Conservation (phyloP, 2,329 filamentous ascomycete genomes). For the Nemania sp. region DNA sequence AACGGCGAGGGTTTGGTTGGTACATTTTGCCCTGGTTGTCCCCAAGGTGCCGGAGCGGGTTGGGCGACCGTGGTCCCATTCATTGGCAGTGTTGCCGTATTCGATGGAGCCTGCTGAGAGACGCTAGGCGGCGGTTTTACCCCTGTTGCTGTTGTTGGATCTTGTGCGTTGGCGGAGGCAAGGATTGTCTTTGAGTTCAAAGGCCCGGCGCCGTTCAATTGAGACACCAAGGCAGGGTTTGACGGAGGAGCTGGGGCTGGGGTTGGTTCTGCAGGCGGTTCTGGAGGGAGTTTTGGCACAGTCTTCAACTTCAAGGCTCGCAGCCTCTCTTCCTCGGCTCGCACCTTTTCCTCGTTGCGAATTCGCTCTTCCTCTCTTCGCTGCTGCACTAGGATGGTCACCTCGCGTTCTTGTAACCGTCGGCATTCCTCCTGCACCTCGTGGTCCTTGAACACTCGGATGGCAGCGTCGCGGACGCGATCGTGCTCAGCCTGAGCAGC, state of each 20-base stretch:
- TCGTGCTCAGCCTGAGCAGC: slow-evolving; percentile 75
- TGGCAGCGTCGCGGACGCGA: slow-evolving; percentile 66
- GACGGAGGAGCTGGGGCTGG: slow-evolving; percentile 10
- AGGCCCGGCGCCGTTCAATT: slow-evolving; percentile 13
- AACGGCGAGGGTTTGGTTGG: slow-evolving; percentile 30
- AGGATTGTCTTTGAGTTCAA: neutral
- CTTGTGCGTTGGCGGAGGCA: slow-evolving; percentile 1
- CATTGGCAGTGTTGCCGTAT: slow-evolving; percentile 30
- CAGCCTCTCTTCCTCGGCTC: slow-evolving; percentile 62
- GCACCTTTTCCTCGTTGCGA: slow-evolving; percentile 58
- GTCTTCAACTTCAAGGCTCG: slow-evolving; percentile 61
- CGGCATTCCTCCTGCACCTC: slow-evolving; percentile 57
- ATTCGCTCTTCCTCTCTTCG: slow-evolving; percentile 61
- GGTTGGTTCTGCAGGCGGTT: slow-evolving; percentile 38
- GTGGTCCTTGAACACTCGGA: slow-evolving; percentile 62
- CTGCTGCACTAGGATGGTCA: slow-evolving; percentile 59
- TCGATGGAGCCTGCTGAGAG: slow-evolving; percentile 11
- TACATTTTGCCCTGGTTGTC: slow-evolving; percentile 7
- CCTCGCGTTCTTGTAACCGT: slow-evolving; percentile 51
- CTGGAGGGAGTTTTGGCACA: slow-evolving; percentile 57
- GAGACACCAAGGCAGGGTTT: slow-evolving; percentile 9
- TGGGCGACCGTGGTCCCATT: slow-evolving; percentile 41
- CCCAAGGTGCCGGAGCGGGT: slow-evolving; percentile 8
- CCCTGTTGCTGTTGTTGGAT: slow-evolving; percentile 40
- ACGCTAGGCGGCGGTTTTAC: slow-evolving; percentile 5